Evolutionary conservation across 2,329 filamentous ascomycete genomes (phyloP).

Genomic region (Coleophoma eucalyptorum): DNA sequence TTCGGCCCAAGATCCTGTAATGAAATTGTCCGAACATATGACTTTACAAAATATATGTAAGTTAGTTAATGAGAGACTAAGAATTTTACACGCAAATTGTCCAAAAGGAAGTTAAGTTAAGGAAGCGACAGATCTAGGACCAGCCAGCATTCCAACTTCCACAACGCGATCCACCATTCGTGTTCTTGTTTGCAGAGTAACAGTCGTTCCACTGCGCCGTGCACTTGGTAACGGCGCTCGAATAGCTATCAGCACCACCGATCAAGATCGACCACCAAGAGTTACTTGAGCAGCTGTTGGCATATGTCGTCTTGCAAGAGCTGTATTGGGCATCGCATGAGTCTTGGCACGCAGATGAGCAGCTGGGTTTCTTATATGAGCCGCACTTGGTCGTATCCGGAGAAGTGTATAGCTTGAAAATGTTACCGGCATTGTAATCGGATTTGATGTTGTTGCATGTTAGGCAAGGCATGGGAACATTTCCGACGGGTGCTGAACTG

Average conservation of each 20-base stretch:
- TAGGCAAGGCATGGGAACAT: slow-evolving; percentile 47
- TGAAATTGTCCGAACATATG: too few species aligned
- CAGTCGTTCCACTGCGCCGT: slow-evolving; percentile 46
- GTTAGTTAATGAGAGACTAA: too few species aligned
- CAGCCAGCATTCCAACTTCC: slow-evolving; percentile 25
- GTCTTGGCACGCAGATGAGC: slow-evolving; percentile 41
- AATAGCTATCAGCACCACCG: slow-evolving; percentile 17
- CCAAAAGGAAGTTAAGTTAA: too few species aligned
- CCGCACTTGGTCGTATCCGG: slow-evolving; percentile 38
- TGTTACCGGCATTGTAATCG: slow-evolving; percentile 35
- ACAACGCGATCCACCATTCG: slow-evolving; percentile 36
- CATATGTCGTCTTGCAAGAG: slow-evolving; percentile 44
- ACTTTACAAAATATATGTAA: too few species aligned
- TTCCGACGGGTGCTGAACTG: slow-evolving; percentile 54
- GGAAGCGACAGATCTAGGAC: neutral
- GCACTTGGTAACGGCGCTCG: slow-evolving; percentile 37
- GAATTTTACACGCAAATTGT: too few species aligned
- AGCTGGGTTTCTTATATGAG: slow-evolving; percentile 35
- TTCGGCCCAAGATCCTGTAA: too few species aligned
- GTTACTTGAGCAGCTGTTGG: slow-evolving; percentile 39
- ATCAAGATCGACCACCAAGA: slow-evolving; percentile 10
- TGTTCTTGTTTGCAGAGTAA: slow-evolving; percentile 35
- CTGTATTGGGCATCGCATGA: slow-evolving; percentile 51
- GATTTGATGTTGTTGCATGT: slow-evolving; percentile 48
- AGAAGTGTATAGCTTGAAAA: slow-evolving; percentile 50